Evolutionary conservation across 371 early-diverging fungal species (phyloP).

Genomic region (Massospora cicadina): DNA sequence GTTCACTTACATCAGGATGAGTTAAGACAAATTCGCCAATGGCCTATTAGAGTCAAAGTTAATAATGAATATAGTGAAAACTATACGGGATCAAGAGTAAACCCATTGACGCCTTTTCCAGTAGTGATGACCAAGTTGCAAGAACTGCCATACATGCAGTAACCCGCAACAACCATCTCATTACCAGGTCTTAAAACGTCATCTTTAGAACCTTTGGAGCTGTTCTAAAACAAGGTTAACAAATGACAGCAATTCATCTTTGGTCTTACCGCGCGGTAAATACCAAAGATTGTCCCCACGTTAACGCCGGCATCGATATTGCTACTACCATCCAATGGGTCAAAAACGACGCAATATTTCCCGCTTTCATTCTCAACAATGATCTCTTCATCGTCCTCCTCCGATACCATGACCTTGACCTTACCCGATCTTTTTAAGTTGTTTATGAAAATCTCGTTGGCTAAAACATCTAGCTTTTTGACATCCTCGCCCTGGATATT

Average conservation of each 20-base stretch:
- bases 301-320: slow-evolving; percentile 97
- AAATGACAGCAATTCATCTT: too few relatives aligned
- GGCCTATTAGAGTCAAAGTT: slow-evolving; percentile 18
- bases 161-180: slow-evolving; percentile 86
- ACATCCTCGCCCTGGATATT: slow-evolving; percentile 93
- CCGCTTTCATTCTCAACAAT: slow-evolving; percentile 55
- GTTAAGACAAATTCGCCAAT: slow-evolving; percentile 96
- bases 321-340: slow-evolving; percentile 90
- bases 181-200: slow-evolving; percentile 80
- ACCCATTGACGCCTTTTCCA: slow-evolving; percentile 83
- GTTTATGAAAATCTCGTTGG: slow-evolving; percentile 95
- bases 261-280: slow-evolving; percentile 70
- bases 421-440: slow-evolving; percentile 80
- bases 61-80: not conserved
- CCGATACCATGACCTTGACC: slow-evolving; percentile 81
- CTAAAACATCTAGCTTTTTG: slow-evolving; percentile 91
- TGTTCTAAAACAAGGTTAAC: too few relatives aligned
- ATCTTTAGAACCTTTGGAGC: slow-evolving; percentile 19
- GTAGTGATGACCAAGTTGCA: slow-evolving; percentile 67
- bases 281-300: slow-evolving; percentile 96
- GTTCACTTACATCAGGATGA: slow-evolving; percentile 27
- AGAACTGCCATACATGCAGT: slow-evolving; percentile 94
- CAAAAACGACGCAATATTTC: slow-evolving; percentile 92
- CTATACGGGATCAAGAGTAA: slow-evolving; percentile 76
- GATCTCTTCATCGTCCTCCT: slow-evolving; percentile 90